Base-by-base conservation (phyloP, 2,329 filamentous ascomycete species). In the Aspergillus sergii region DNA sequence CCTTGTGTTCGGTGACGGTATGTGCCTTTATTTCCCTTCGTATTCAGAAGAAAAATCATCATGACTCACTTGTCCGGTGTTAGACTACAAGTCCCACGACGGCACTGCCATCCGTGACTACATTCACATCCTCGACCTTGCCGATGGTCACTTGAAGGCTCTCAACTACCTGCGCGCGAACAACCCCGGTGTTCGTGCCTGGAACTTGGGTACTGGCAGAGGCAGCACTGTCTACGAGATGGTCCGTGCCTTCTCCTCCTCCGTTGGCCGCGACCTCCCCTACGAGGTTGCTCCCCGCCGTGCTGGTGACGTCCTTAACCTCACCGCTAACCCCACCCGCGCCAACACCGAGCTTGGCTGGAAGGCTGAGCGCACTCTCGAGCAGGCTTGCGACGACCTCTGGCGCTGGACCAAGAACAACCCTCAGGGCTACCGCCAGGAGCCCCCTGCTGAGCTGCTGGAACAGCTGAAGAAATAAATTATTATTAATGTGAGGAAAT, bases 381-480 rank as follows among this genome's bases (percentile, higher is more conserved):
- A 98, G 82, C 89, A 97, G 78, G 94, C 94, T 30, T 99, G 95
- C 78, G 88, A 89, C 71, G 93, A 99, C 79, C 85, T 99, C 69
- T 99, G 95, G 95, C 89, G 89, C 75, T 99, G 95, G 95, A 96
- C 96, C 19, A 86, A 91, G 82, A 98, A 97, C 82, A 98, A 98
- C 82, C 95, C 95, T 28, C 89, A 94, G 81, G 95, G 95, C 26
- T 98, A 98, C 83, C 87, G 91, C 69, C 94, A 98, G 82, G 85
- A 93, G 69, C 93, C 94, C n/a, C 94, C 95, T 0, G 85, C 91
- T 68, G 88, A 91, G 79, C 85, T 98, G 72, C 75, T 97, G 57
- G 89, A 90, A 60, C 68, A 73, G 68, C 73, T 78, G 62, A 77
- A 78, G 75, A 78, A 78, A 66, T 76, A 74, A 69, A 65, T 64